Conservation (phyloP, 768 basidiomycete genomes). For the Coprinopsis cinerea region DNA sequence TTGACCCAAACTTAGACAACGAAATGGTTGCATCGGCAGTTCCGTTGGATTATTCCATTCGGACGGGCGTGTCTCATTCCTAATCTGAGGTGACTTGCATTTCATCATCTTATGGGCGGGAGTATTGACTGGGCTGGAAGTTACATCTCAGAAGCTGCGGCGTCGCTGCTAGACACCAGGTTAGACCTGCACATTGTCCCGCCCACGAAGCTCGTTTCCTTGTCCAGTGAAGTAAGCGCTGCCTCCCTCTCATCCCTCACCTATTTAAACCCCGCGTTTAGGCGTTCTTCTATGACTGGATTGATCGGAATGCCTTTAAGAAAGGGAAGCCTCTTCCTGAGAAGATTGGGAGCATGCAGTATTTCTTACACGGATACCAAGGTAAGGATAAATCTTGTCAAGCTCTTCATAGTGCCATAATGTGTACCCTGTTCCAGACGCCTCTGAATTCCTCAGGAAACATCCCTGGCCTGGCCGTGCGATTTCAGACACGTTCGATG, state of each 20-base stretch:
- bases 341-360: conserved; percentile 89
- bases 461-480: conserved; percentile 87
- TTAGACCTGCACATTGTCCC: conserved; percentile 79
- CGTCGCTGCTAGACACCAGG: conserved; percentile 73
- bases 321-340: conserved; percentile 81
- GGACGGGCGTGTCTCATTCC: conserved; percentile 87
- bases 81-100: conserved; percentile 60
- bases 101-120: not conserved
- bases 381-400: no score
- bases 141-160: conserved; percentile 87
- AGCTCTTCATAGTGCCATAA: no score
- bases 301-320: conserved; percentile 75
- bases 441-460: conserved; percentile 79
- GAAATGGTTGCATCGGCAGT: conserved; percentile 86
- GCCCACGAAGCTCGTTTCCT: conserved; percentile 73
- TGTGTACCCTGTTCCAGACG: no score
- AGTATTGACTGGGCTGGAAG: conserved; percentile 30
- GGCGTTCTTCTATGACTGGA: conserved; percentile 93
- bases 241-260: not conserved
- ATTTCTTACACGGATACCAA: conserved; percentile 78
- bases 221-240: conserved; percentile 64
- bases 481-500: conserved; percentile 81
- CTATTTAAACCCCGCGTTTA: conserved; percentile 22
- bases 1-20: conserved; percentile 48
- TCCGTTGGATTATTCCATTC: conserved; percentile 87